Evolutionary conservation across 306 rosid species (phyloP).

Genomic region (Ziziphus jujuba): DNA sequence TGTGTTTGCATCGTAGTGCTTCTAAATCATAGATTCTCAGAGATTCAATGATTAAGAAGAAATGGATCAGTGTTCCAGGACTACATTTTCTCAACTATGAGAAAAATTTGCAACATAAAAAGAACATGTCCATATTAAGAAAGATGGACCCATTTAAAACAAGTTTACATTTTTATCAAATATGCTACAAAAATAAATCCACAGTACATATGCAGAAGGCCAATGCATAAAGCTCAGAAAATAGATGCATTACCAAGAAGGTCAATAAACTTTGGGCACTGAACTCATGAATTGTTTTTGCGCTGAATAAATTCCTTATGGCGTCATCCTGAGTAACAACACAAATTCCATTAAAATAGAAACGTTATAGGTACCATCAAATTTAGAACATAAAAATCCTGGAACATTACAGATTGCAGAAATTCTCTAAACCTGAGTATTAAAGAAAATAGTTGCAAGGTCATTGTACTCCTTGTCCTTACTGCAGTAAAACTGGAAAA

Average conservation of each 20-base stretch:
- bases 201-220: slow-evolving; percentile 1
- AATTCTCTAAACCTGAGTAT: slow-evolving; percentile 70
- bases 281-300: slow-evolving; percentile 92
- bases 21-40: too few species aligned
- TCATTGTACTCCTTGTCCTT: slow-evolving; percentile 94
- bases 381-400: background rate
- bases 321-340: slow-evolving; percentile 85
- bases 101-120: too few species aligned
- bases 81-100: background rate
- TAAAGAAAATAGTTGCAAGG: slow-evolving; percentile 97
- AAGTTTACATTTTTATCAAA: background rate
- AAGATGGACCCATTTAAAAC: background rate
- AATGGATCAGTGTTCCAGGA: background rate
- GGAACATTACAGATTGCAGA: slow-evolving; percentile 17
- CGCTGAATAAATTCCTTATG: slow-evolving; percentile 96
- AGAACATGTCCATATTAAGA: too few species aligned
- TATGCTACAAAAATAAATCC: background rate
- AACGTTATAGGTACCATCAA: background rate
- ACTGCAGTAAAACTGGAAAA: slow-evolving; percentile 79
- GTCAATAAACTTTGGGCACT: slow-evolving; percentile 93
- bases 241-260: slow-evolving; percentile 68
- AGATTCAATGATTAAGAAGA: background rate
- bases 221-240: slow-evolving; percentile 25
- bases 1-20: too few species aligned
- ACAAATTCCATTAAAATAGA: slow-evolving; percentile 8